phyloP scores from a whole-genome alignment of 257 asterid genomes.

The Haberlea rhodopensis region DNA sequence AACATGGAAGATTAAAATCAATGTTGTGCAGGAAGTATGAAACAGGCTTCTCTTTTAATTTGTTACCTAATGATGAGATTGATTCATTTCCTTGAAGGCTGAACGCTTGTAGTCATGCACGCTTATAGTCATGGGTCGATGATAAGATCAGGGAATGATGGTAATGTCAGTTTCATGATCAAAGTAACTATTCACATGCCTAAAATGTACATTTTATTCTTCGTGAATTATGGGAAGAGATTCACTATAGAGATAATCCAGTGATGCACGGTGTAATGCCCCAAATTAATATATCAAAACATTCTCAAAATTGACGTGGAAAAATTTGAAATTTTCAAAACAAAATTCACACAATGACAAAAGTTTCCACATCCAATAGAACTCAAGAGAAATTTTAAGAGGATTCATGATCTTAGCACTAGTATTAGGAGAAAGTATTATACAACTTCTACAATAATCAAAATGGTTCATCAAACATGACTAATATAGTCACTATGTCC shows the following conservation, averaged over 20 bases:
- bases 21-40: slow-evolving; percentile 23
- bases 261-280: too few relatives aligned
- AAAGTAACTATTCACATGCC: not conserved
- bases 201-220: not conserved
- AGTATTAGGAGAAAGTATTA: too few relatives aligned
- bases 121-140: not conserved
- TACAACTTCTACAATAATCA: too few relatives aligned
- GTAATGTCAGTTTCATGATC: slow-evolving; percentile 3
- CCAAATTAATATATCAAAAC: too few relatives aligned
- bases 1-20: slow-evolving; percentile 16
- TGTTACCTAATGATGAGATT: slow-evolving; percentile 17
- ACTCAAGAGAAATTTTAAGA: too few relatives aligned
- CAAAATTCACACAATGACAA: too few relatives aligned
- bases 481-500: too few relatives aligned
- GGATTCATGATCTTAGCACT: too few relatives aligned
- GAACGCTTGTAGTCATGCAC: slow-evolving; percentile 9
- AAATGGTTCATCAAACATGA: too few relatives aligned
- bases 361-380: too few relatives aligned
- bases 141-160: slow-evolving; percentile 9
- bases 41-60: slow-evolving; percentile 20
- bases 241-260: not conserved
- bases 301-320: too few relatives aligned
- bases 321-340: too few relatives aligned
- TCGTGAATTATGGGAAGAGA: not conserved
- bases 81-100: slow-evolving; percentile 7